A percentile compares a stretch with the other conserved stretches of the same genome.
These are phyloP conservation scores for Euphorbia peplus DNA, from an alignment of 345 rosid species.

Conservation along the genomic window DNA sequence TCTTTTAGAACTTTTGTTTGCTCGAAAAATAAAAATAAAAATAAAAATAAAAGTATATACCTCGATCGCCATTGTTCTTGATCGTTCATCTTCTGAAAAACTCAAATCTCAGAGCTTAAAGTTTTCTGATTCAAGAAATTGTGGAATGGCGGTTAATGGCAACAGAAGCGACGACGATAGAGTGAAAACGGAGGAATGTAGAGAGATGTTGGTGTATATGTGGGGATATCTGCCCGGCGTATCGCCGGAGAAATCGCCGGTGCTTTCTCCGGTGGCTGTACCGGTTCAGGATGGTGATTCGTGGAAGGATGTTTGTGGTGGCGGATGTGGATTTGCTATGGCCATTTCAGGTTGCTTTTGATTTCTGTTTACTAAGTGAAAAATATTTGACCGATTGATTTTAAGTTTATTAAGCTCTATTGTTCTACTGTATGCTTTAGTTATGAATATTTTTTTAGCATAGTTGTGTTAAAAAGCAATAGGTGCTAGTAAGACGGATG, in stretches of 20 bases:
- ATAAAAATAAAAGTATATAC: too few species aligned
- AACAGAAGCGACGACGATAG: slow-evolving; percentile 19
- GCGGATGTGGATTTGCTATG: slow-evolving; percentile 88
- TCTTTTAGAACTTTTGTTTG: too few species aligned
- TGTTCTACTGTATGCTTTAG: neutral
- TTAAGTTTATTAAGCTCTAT: neutral
- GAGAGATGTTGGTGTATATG: slow-evolving; percentile 43
- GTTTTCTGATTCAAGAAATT: neutral
- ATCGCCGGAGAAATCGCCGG: slow-evolving; percentile 58
- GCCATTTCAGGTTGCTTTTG: slow-evolving; percentile 61
- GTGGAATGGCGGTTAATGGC: slow-evolving; percentile 32
- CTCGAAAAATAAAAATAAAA: too few species aligned
- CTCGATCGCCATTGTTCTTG: neutral
- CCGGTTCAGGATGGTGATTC: slow-evolving; percentile 36
- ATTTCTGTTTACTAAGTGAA: neutral
- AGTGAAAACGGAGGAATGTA: slow-evolving; percentile 34
- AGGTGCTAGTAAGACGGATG: too few species aligned
- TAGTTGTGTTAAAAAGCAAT: too few species aligned
- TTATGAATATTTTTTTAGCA: too few species aligned
- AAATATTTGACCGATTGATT: neutral
- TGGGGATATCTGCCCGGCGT: slow-evolving; percentile 81
- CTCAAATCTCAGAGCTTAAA: neutral
- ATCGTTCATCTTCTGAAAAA: neutral
- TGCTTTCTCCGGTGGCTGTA: slow-evolving; percentile 43
- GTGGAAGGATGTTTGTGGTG: slow-evolving; percentile 74